Conservation (phyloP, 2,329 filamentous ascomycete genomes). For the Drechslera avenae region DNA sequence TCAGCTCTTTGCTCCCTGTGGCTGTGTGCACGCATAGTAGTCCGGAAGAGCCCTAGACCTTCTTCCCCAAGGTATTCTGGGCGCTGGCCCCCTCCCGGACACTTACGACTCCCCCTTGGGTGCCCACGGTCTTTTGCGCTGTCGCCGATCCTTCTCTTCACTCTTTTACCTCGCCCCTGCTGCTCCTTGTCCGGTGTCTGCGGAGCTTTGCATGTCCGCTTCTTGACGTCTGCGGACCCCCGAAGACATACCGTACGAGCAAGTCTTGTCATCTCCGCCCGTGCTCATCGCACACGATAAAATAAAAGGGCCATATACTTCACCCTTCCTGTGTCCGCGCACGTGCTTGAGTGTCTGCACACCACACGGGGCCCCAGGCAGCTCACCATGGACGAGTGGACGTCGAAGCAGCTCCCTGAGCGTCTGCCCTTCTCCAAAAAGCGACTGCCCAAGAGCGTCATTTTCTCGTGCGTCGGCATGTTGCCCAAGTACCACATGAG, state of each 20-base stretch:
- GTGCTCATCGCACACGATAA: slow-evolving; percentile 8
- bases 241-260: slow-evolving; percentile 8
- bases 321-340: slow-evolving; percentile 9
- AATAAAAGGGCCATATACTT: not conserved
- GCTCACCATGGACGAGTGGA: slow-evolving; percentile 43
- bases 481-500: not conserved
- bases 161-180: slow-evolving; percentile 20
- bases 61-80: slow-evolving; percentile 6
- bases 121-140: slow-evolving; percentile 13
- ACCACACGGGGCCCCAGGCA: slow-evolving; percentile 23
- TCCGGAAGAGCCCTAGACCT: slow-evolving; percentile 8
- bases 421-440: slow-evolving; percentile 62
- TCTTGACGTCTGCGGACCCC: slow-evolving; percentile 21
- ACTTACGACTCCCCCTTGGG: slow-evolving; percentile 12
- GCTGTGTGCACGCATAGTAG: slow-evolving; percentile 9
- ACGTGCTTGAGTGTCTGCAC: slow-evolving; percentile 5
- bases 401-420: slow-evolving; percentile 46
- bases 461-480: slow-evolving; percentile 56
- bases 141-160: slow-evolving; percentile 3
- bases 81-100: slow-evolving; percentile 14
- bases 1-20: slow-evolving; percentile 23
- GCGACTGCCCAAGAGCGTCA: slow-evolving; percentile 55
- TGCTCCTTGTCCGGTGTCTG: slow-evolving; percentile 30
- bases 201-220: slow-evolving; percentile 35
- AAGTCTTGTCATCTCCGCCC: slow-evolving; percentile 5